These are phyloP conservation scores for Pestalotiopsis sp. DNA, from an alignment of 2,329 filamentous ascomycete species.

Conservation along the genomic window DNA sequence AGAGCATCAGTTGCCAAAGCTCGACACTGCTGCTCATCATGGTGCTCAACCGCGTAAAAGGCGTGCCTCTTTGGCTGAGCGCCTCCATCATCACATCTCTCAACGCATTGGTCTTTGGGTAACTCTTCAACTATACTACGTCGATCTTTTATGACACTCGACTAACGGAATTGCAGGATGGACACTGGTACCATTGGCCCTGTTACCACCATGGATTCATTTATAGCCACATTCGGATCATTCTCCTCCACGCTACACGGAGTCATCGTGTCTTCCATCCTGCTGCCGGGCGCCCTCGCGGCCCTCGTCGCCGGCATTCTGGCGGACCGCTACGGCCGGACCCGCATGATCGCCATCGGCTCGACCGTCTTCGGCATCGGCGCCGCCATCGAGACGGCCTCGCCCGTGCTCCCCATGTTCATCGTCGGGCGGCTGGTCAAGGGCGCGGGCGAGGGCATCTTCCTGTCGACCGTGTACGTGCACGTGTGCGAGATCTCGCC, in stretches of 20 bases:
- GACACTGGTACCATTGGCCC: constrained; percentile 59
- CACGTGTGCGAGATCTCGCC: constrained; percentile 65
- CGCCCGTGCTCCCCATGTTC: constrained; percentile 27
- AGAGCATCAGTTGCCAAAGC: background rate
- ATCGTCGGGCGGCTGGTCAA: constrained; percentile 53
- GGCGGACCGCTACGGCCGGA: constrained; percentile 55
- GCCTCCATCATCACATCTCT: constrained; percentile 7
- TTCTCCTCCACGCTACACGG: constrained; percentile 60
- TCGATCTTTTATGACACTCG: background rate
- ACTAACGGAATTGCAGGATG: background rate
- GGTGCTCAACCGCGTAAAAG: background rate
- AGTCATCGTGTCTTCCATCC: constrained; percentile 60
- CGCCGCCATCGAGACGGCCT: constrained; percentile 23
- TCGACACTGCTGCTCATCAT: background rate
- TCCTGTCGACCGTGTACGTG: constrained; percentile 51
- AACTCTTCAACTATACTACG: background rate
- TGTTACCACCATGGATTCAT: constrained; percentile 59
- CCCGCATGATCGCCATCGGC: constrained; percentile 52
- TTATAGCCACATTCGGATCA: constrained; percentile 50
- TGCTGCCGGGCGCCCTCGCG: constrained; percentile 61
- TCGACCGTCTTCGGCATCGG: constrained; percentile 48
- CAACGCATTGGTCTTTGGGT: constrained; percentile 10
- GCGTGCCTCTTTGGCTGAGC: constrained; percentile 10
- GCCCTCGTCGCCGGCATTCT: constrained; percentile 61
- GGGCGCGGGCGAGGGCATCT: constrained; percentile 61